Evolutionary conservation across 345 rosid genomes (phyloP).

Genomic region (Rhizophora apiculata): DNA sequence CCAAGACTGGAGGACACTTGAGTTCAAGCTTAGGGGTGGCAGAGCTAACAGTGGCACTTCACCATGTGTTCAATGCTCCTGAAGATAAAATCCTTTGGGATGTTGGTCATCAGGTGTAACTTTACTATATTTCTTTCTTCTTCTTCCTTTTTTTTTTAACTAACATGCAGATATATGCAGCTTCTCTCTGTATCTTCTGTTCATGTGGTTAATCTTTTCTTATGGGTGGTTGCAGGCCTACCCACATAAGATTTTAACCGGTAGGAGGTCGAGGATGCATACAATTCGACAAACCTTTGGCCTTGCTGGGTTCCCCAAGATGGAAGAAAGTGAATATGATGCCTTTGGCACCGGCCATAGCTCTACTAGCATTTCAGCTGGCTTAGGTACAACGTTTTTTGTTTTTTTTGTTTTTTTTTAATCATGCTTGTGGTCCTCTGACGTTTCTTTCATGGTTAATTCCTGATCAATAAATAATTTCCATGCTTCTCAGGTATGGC

Average conservation of each 20-base stretch:
- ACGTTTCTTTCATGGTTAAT: neutral
- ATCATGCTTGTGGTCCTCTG: neutral
- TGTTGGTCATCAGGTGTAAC: slow-evolving; percentile 53
- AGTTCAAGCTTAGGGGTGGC: slow-evolving; percentile 51
- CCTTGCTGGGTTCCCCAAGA: slow-evolving; percentile 46
- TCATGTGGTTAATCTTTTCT: neutral
- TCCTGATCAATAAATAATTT: neutral
- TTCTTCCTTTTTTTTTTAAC: too few species aligned
- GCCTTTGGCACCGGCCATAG: slow-evolving; percentile 56
- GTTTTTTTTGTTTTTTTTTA: neutral
- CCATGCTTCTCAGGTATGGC: slow-evolving; percentile 39
- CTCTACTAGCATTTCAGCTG: slow-evolving; percentile 57
- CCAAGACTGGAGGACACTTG: slow-evolving; percentile 50
- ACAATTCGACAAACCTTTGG: slow-evolving; percentile 45
- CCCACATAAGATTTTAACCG: slow-evolving; percentile 45
- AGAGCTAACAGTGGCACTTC: slow-evolving; percentile 53
- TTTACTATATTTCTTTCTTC: neutral
- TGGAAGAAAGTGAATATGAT: slow-evolving; percentile 46
- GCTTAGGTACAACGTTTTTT: slow-evolving; percentile 28
- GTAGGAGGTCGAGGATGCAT: slow-evolving; percentile 44
- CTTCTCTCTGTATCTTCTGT: neutral
- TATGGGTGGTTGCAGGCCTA: slow-evolving; percentile 28
- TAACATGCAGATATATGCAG: neutral
- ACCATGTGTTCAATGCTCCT: slow-evolving; percentile 47
- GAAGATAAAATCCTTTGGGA: slow-evolving; percentile 56